Percentiles rank a stretch among this genome's conserved stretches.
Evolutionary conservation across 352 stramenopile genomes (phyloP).

Genomic region (Phytophthora hybrid): DNA sequence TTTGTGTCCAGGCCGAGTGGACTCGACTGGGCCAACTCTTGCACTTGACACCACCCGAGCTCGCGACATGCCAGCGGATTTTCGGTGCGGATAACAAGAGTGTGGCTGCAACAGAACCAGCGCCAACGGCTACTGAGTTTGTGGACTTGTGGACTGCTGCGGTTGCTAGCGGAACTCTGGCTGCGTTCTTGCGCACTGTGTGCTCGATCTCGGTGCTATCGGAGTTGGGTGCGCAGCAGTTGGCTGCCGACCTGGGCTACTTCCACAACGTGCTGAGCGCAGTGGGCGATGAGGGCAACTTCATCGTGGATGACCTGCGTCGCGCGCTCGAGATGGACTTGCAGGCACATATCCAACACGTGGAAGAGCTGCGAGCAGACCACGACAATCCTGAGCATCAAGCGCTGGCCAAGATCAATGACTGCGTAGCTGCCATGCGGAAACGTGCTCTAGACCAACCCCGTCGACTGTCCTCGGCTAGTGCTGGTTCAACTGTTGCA

Average conservation of each 20-base stretch:
- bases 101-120: slow-evolving; percentile 17
- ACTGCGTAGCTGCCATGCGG: slow-evolving; percentile 49
- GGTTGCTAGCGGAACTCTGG: slow-evolving; percentile 72
- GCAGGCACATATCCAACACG: slow-evolving; percentile 42
- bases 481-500: slow-evolving; percentile 13
- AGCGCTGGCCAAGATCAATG: slow-evolving; percentile 61
- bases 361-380: slow-evolving; percentile 40
- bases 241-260: slow-evolving; percentile 78
- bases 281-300: slow-evolving; percentile 65
- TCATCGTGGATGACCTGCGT: slow-evolving; percentile 61
- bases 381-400: slow-evolving; percentile 35
- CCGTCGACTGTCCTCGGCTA: slow-evolving; percentile 24
- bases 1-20: slow-evolving; percentile 67
- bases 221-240: slow-evolving; percentile 60
- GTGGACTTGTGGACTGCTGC: slow-evolving; percentile 82
- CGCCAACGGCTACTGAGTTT: slow-evolving; percentile 54
- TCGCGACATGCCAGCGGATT: slow-evolving; percentile 55
- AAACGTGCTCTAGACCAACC: slow-evolving; percentile 36
- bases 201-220: slow-evolving; percentile 70
- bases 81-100: slow-evolving; percentile 44
- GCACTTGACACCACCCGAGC: slow-evolving; percentile 49
- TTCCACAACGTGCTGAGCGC: slow-evolving; percentile 86
- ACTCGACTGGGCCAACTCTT: slow-evolving; percentile 52
- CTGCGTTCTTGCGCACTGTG: slow-evolving; percentile 59
- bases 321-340: slow-evolving; percentile 49